A percentile compares a stretch with the other conserved stretches of the same genome.
These are phyloP conservation scores for Melaleuca alternifolia DNA, from an alignment of 345 rosid species.

Conservation along the genomic window DNA sequence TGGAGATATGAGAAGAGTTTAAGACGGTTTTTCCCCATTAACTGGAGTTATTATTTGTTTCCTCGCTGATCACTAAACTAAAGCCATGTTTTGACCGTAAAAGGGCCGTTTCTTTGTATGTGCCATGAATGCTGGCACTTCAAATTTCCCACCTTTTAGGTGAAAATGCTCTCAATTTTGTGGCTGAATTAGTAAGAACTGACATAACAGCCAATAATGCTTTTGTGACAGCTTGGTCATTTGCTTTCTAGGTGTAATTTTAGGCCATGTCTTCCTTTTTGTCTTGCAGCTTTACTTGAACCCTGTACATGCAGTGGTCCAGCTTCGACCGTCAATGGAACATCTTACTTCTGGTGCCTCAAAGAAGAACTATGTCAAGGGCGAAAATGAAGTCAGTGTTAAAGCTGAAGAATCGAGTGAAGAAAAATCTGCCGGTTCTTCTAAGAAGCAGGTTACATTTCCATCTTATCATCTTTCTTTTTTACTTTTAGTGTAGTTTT, in stretches of 20 bases:
- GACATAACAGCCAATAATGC: background rate
- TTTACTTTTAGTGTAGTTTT: background rate
- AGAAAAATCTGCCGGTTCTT: slow-evolving; percentile 28
- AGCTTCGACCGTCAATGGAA: slow-evolving; percentile 66
- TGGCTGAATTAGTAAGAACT: background rate
- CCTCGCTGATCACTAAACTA: background rate
- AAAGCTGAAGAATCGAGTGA: slow-evolving; percentile 26
- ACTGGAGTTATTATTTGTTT: background rate
- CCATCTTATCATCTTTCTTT: background rate
- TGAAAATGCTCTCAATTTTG: background rate
- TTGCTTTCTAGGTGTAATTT: background rate
- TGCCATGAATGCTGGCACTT: background rate
- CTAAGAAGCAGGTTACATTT: slow-evolving; percentile 46
- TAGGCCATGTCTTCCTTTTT: slow-evolving; percentile 1
- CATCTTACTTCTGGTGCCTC: slow-evolving; percentile 23
- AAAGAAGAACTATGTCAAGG: slow-evolving; percentile 20
- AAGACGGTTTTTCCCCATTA: background rate
- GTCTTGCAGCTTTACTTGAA: slow-evolving; percentile 75
- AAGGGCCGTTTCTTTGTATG: background rate
- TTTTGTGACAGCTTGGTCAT: background rate
- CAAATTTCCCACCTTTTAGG: background rate
- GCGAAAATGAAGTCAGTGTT: slow-evolving; percentile 18
- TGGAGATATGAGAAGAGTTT: background rate
- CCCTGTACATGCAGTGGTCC: slow-evolving; percentile 77
- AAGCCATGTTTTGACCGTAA: background rate